Percentiles rank a stretch among this genome's conserved stretches.
phyloP scores from a whole-genome alignment of 495 filamentous ascomycete genomes.

The Peziza echinospora region DNA sequence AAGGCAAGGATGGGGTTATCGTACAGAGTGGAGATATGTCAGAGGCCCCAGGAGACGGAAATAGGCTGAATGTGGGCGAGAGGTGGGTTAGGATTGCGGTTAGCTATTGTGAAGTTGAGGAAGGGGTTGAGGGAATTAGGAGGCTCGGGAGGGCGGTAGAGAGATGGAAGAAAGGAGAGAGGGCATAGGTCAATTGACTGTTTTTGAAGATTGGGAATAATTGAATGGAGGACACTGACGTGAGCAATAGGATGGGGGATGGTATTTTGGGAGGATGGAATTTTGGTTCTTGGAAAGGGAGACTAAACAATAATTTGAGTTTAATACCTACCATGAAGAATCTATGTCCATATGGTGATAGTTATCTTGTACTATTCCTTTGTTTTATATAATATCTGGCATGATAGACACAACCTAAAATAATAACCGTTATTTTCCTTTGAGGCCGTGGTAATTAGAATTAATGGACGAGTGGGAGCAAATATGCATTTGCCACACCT shows the following conservation, averaged over 20 bases:
- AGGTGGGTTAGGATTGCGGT: constrained; percentile 14
- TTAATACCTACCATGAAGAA: no score
- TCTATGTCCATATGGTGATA: no score
- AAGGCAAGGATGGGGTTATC: constrained; percentile 4
- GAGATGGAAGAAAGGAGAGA: constrained; percentile 9
- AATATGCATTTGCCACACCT: no score
- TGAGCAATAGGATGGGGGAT: no score
- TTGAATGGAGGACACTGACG: background rate
- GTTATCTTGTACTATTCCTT: no score
- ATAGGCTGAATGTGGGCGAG: constrained; percentile 12
- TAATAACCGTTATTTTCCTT: no score
- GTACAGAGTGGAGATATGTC: constrained; percentile 11
- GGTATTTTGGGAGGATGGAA: background rate
- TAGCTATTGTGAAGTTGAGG: constrained; percentile 11
- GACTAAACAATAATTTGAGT: no score
- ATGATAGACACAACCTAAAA: no score
- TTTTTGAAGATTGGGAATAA: background rate
- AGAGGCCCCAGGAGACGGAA: constrained; percentile 11
- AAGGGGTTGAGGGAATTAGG: constrained; percentile 12
- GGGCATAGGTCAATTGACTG: background rate
- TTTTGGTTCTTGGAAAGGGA: background rate
- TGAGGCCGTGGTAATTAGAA: no score
- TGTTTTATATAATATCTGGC: no score
- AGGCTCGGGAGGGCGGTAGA: constrained; percentile 10
- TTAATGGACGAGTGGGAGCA: no score